Evolutionary conservation across 768 basidiomycete genomes (phyloP).

Genomic region (Sarcodon aspratus): DNA sequence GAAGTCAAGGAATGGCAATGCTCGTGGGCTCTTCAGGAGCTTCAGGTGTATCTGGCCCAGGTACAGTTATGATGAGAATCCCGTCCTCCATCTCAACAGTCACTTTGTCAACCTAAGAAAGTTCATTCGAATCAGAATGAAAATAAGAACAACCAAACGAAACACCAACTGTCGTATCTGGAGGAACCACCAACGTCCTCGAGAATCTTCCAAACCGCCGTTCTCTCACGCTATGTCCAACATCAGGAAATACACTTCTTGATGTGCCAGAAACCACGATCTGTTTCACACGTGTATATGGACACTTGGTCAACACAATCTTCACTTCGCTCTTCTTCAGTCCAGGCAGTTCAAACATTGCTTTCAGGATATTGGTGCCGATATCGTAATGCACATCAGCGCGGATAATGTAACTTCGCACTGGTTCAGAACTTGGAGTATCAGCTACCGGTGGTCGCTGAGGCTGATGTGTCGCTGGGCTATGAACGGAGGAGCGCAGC

Average conservation of each 20-base stretch:
- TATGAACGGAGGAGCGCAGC: neutral
- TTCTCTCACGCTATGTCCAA: constrained; percentile 31
- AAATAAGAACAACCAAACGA: constrained; percentile 8
- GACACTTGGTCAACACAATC: constrained; percentile 48
- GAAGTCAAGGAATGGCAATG: too few relatives aligned
- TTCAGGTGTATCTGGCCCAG: constrained; percentile 12
- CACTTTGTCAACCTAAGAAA: constrained; percentile 38
- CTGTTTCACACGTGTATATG: constrained; percentile 51
- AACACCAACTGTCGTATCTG: constrained; percentile 40
- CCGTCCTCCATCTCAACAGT: constrained; percentile 47
- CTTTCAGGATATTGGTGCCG: constrained; percentile 37
- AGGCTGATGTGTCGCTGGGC: neutral
- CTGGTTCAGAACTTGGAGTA: neutral
- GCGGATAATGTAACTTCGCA: constrained; percentile 36
- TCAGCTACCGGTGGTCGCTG: neutral
- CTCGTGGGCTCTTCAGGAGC: neutral
- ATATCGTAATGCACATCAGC: constrained; percentile 50
- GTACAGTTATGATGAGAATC: constrained; percentile 43
- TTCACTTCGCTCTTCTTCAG: constrained; percentile 44
- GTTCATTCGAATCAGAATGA: constrained; percentile 9
- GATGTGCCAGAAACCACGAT: constrained; percentile 42
- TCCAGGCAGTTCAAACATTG: constrained; percentile 62
- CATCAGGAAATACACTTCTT: constrained; percentile 26
- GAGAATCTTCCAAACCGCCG: constrained; percentile 39
- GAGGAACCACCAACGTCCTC: constrained; percentile 42